Base-by-base conservation (phyloP, 441 rosid species). In the Populus hybrid region DNA sequence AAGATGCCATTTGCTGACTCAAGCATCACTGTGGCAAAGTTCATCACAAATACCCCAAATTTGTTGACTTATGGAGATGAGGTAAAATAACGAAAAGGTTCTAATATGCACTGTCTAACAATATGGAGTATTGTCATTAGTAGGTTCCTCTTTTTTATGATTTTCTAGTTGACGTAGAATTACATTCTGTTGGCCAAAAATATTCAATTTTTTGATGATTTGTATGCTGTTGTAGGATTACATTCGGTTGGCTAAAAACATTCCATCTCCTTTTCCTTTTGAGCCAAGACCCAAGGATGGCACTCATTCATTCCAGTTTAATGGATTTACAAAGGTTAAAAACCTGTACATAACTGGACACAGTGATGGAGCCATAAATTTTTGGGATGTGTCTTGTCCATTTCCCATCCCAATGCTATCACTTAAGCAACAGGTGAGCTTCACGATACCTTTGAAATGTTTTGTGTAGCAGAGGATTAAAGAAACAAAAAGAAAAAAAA, bases 271-370 rank as follows among this genome's bases (percentile, higher is more conserved):
- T 74, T 84, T 95, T 82, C 89, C 91, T 76, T 88, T 76, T 10
- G 95, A 91, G 65, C 81, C 84, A 45, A 86, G 74, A 80, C 68
- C 82, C 50, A 95, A 89, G 84, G 96, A 92, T 72, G 86, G 85
- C 79, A 79, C 82, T 24, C 87, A 83, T 68, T 64, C 78, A 20
- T 77, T 74, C 69, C 85, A 83, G 64, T 91, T 92, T 81, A 86
- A 82, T 76, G 98, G 98, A 73, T 91, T 93, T 82, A 64, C 89
- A 72, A 93, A 92, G 87, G 86, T 94, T 77, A 91, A 88, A 78
- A 90, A 95, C 83, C 82, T 95, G 83, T 91, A 86, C 84, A 86
- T 95, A 80, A 89, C 94, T 31, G 99, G 99, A 59, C 99, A 94
- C 76, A 84, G 88, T 74, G 92, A 94, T 83, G 99, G 99, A 82